These are phyloP conservation scores for Collybiopsis confluens DNA, from an alignment of 768 basidiomycete genomes.

Conservation along the genomic window DNA sequence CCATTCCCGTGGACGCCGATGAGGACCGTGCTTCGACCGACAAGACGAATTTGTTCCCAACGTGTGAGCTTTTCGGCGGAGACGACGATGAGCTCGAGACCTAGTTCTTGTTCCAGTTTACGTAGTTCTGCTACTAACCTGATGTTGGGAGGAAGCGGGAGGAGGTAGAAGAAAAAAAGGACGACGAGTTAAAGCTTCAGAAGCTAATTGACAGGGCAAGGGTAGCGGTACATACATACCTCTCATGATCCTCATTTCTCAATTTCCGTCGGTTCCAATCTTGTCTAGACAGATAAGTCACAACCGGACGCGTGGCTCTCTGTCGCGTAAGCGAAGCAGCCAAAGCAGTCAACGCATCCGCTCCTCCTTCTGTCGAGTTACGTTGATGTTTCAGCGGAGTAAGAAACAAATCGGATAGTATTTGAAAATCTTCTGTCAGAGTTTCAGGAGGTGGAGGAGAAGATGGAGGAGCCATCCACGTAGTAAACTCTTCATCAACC, in stretches of 20 bases:
- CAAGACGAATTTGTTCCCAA: slow-evolving; percentile 74
- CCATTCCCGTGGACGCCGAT: slow-evolving; percentile 9
- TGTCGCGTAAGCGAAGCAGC: slow-evolving; percentile 1
- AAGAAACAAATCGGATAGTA: background rate
- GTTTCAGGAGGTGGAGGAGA: background rate
- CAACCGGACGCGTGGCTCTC: slow-evolving; percentile 50
- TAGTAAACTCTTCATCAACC: background rate
- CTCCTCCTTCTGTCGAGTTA: background rate
- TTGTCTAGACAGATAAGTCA: slow-evolving; percentile 91
- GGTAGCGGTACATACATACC: too few relatives aligned
- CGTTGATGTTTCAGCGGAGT: background rate
- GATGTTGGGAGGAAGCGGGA: too few relatives aligned
- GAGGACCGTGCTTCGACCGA: slow-evolving; percentile 67
- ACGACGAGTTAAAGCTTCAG: background rate
- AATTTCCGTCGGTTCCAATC: slow-evolving; percentile 86
- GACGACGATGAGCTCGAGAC: slow-evolving; percentile 87
- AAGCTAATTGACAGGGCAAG: too few relatives aligned
- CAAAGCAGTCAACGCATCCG: background rate
- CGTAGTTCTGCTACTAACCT: slow-evolving; percentile 70
- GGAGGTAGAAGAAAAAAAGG: background rate
- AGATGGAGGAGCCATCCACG: background rate
- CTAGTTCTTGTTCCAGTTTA: slow-evolving; percentile 63
- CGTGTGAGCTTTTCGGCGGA: slow-evolving; percentile 78
- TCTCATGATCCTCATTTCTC: slow-evolving; percentile 67
- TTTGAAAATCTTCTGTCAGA: background rate